Evolutionary conservation across 2,329 filamentous ascomycete genomes (phyloP).

Genomic region (Pseudopyrenochaeta lycopersici): DNA sequence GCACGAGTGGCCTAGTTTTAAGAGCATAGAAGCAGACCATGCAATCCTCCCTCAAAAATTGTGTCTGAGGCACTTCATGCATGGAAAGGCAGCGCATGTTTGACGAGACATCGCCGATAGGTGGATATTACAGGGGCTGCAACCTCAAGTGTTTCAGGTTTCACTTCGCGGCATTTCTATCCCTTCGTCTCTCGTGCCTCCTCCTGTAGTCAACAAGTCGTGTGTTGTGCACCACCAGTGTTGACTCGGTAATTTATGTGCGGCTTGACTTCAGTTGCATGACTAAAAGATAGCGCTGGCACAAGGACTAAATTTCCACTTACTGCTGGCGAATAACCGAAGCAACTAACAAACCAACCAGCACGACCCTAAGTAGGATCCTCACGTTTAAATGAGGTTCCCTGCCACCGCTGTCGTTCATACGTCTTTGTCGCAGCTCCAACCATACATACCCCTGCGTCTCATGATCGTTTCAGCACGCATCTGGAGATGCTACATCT

Average conservation of each 20-base stretch:
- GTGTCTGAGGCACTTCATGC: slow-evolving; percentile 28
- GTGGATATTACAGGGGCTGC: slow-evolving; percentile 3
- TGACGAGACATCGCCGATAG: slow-evolving; percentile 3
- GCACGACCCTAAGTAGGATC: background rate
- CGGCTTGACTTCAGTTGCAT: background rate
- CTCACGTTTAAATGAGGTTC: background rate
- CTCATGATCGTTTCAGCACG: slow-evolving; percentile 45
- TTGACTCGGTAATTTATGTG: no score
- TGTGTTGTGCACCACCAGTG: no score
- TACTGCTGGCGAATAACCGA: background rate
- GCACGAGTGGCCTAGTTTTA: background rate
- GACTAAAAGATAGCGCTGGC: background rate
- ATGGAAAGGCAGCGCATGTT: slow-evolving; percentile 16
- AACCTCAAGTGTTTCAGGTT: slow-evolving; percentile 6
- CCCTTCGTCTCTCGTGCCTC: background rate
- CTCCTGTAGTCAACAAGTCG: background rate
- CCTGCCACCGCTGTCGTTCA: slow-evolving; percentile 19
- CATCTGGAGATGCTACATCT: slow-evolving; percentile 19
- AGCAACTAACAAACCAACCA: background rate
- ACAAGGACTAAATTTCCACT: background rate
- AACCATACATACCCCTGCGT: slow-evolving; percentile 33
- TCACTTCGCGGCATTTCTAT: background rate
- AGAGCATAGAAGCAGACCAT: no score
- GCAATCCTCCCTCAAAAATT: background rate
- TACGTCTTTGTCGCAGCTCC: slow-evolving; percentile 28